A percentile compares a stretch with the other conserved stretches of the same genome.
These are phyloP conservation scores for Phytophthora constricta DNA, from an alignment of 352 stramenopile genomes.

Conservation along the genomic window DNA sequence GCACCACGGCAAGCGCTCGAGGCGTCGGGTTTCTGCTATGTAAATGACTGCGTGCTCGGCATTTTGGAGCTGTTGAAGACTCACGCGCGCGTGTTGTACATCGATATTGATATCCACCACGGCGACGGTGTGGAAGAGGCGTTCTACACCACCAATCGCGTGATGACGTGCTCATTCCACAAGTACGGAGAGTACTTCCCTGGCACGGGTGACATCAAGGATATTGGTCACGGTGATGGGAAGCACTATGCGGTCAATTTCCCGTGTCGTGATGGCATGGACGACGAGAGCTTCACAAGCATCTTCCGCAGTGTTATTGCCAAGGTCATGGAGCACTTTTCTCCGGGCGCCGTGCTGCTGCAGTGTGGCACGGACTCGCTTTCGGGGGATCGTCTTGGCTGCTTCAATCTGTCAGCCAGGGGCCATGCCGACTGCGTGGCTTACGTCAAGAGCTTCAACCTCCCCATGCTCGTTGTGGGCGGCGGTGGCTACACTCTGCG, in stretches of 20 bases:
- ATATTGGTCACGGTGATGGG: constrained; percentile 88
- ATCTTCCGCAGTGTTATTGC: constrained; percentile 94
- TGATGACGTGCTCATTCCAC: constrained; percentile 99
- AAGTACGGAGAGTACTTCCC: constrained; percentile 99
- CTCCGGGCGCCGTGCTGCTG: constrained; percentile 96
- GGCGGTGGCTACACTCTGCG: constrained; percentile 98
- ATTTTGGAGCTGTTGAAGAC: constrained; percentile 99
- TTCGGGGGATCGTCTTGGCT: constrained; percentile 97
- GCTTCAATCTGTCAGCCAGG: constrained; percentile 98
- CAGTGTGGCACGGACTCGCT: constrained; percentile 99
- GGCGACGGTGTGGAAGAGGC: constrained; percentile 99
- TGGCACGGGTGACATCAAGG: constrained; percentile 92
- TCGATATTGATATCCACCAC: constrained; percentile 99
- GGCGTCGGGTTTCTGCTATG: constrained; percentile 99
- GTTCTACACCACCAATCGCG: constrained; percentile 99
- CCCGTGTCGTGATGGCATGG: constrained; percentile 98
- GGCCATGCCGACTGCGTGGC: constrained; percentile 97
- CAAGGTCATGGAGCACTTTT: constrained; percentile 98
- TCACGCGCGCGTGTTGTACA: constrained; percentile 98
- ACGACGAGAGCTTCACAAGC: constrained; percentile 95
- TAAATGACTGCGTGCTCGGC: constrained; percentile 99
- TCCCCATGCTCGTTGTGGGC: constrained; percentile 97
- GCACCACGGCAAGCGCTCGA: constrained; percentile 99
- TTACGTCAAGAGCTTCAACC: constrained; percentile 97
- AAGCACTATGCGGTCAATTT: constrained; percentile 99